phyloP scores from a whole-genome alignment of 371 early-diverging fungal genomes.

The Rhizomucor miehei region DNA sequence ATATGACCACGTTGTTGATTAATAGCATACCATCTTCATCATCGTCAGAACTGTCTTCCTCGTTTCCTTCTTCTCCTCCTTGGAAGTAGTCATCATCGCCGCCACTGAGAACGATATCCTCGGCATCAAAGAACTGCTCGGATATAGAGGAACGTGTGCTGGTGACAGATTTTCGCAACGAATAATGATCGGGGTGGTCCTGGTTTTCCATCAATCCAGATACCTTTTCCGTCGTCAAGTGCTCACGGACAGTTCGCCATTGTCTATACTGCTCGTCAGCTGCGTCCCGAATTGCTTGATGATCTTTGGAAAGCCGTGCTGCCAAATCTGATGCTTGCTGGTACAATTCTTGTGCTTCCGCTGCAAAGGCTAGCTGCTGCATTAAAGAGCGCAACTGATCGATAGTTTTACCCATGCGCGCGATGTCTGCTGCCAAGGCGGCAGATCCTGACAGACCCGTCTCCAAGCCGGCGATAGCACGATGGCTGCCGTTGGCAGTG shows the following conservation, averaged over 20 bases:
- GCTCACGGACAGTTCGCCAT: constrained; percentile 8
- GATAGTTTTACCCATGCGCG: constrained; percentile 7
- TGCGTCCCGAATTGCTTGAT: neutral
- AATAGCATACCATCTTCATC: constrained; percentile 17
- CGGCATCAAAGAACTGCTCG: constrained; percentile 64
- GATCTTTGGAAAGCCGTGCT: constrained; percentile 8
- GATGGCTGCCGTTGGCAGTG: neutral
- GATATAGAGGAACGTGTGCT: constrained; percentile 20
- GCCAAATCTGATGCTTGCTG: constrained; percentile 1
- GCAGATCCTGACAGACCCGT: constrained; percentile 7
- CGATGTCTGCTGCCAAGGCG: constrained; percentile 4
- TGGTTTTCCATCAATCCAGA: neutral
- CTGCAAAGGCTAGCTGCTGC: constrained; percentile 7
- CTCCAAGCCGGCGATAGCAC: neutral
- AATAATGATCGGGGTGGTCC: neutral
- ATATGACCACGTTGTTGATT: too few species aligned
- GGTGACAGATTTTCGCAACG: neutral
- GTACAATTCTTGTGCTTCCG: constrained; percentile 7
- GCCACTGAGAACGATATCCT: constrained; percentile 39
- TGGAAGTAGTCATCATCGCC: constrained; percentile 30
- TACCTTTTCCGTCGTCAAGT: neutral
- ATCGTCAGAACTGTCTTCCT: constrained; percentile 24
- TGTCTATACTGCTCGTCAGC: constrained; percentile 12
- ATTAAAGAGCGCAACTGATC: constrained; percentile 5
- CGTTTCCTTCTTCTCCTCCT: constrained; percentile 18